A percentile compares a stretch with the other conserved stretches of the same genome.
Evolutionary conservation across 2,329 filamentous ascomycete species (phyloP).

Genomic region (Xylaria multiplex): DNA sequence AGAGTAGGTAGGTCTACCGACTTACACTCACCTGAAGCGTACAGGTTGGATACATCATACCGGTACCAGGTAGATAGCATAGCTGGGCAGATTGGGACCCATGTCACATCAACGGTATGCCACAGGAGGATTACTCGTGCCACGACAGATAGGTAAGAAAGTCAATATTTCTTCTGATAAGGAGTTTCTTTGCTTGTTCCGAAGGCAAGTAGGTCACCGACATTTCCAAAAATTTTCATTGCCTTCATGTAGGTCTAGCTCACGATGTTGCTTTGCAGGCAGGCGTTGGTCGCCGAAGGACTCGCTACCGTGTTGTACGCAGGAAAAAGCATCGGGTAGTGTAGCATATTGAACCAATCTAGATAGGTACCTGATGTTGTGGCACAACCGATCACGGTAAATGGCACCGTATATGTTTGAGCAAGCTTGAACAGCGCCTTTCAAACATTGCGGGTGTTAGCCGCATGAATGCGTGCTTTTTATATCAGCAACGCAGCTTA

Average conservation of each 20-base stretch:
- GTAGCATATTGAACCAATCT: conserved; percentile 2
- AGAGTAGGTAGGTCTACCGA: not conserved
- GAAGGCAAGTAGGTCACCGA: conserved; percentile 6
- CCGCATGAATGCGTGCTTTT: conserved; percentile 3
- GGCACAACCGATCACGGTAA: not conserved
- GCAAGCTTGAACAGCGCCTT: not conserved
- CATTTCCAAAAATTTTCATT: conserved; percentile 1
- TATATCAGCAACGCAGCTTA: not conserved
- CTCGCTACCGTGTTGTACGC: not conserved
- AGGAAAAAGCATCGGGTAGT: conserved; percentile 16
- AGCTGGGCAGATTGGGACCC: not conserved
- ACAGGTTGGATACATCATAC: no score
- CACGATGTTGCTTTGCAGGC: not conserved
- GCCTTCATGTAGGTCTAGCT: not conserved
- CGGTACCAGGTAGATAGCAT: not conserved
- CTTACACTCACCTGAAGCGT: not conserved
- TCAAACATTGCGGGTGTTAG: conserved; percentile 7
- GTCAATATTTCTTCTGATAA: not conserved
- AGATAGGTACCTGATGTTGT: conserved; percentile 5
- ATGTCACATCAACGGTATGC: not conserved
- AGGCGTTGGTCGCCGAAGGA: conserved; percentile 4
- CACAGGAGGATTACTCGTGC: no score
- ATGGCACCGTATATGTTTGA: not conserved
- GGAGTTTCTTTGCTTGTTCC: no score
- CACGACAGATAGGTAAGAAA: not conserved